Evolutionary conservation across 2,329 filamentous ascomycete species (phyloP).

Genomic region (Colletotrichum eleusines): DNA sequence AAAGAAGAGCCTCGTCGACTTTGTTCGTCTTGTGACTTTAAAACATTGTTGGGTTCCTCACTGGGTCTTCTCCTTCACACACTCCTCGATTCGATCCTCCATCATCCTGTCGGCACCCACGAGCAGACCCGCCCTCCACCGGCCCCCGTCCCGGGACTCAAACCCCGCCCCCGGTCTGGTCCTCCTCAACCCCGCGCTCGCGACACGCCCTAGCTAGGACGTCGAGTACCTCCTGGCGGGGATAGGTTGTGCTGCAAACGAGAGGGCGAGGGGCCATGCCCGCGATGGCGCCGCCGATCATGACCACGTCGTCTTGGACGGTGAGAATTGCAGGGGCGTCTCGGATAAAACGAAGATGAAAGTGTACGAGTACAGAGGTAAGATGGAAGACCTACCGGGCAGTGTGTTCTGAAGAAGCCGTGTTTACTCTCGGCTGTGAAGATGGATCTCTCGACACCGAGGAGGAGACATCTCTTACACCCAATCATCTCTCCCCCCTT

Average conservation of each 20-base stretch:
- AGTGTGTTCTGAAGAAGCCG: not conserved
- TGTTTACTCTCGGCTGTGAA: not conserved
- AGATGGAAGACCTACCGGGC: not conserved
- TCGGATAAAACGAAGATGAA: not conserved
- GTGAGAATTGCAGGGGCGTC: not conserved
- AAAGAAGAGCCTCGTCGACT: not conserved
- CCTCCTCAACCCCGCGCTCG: conserved; percentile 51
- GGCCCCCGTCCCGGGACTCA: conserved; percentile 60
- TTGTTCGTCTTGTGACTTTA: not conserved
- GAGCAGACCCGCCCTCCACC: conserved; percentile 56
- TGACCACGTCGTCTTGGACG: conserved; percentile 22
- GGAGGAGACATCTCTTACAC: conserved; percentile 1
- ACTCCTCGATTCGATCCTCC: conserved; percentile 50
- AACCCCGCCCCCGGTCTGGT: conserved; percentile 56
- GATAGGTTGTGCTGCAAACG: conserved; percentile 65
- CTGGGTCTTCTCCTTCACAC: conserved; percentile 38
- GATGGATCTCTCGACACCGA: not conserved
- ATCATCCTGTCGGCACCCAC: conserved; percentile 71
- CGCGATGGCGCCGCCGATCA: conserved; percentile 39
- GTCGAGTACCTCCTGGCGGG: conserved; percentile 60
- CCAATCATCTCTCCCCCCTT: not conserved
- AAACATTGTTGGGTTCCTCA: not conserved
- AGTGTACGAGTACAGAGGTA: not conserved
- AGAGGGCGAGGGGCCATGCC: conserved; percentile 60
- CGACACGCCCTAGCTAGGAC: conserved; percentile 52